phyloP scores from a whole-genome alignment of 169 alveolate species.

The Theileria parva region DNA sequence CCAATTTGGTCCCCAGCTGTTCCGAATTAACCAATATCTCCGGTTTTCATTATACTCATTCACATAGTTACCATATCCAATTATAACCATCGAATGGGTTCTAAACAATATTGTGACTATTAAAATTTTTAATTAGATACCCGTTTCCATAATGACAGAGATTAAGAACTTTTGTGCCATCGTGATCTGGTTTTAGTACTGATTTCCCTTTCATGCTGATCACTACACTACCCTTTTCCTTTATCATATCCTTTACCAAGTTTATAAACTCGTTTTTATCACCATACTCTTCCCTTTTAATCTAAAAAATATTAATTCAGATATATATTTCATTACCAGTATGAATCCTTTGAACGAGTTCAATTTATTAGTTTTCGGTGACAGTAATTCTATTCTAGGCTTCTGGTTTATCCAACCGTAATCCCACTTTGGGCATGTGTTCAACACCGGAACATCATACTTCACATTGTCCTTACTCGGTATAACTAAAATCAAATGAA shows the following conservation, averaged over 20 bases:
- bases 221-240: slow-evolving; percentile 54
- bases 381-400: slow-evolving; percentile 8
- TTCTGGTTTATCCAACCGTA: slow-evolving; percentile 13
- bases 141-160: slow-evolving; percentile 41
- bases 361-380: neutral
- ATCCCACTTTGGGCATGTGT: slow-evolving; percentile 19
- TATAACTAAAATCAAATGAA: slow-evolving; percentile 6
- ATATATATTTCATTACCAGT: neutral
- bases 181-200: slow-evolving; percentile 61
- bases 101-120: neutral
- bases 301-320: neutral
- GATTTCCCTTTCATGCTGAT: slow-evolving; percentile 46
- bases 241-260: slow-evolving; percentile 49
- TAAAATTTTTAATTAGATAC: slow-evolving; percentile 5
- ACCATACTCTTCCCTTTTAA: slow-evolving; percentile 2
- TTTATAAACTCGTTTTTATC: slow-evolving; percentile 32
- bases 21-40: slow-evolving; percentile 81
- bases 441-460: slow-evolving; percentile 5
- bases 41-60: slow-evolving; percentile 37
- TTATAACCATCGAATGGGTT: slow-evolving; percentile 57
- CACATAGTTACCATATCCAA: slow-evolving; percentile 62
- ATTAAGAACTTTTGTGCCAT: slow-evolving; percentile 53
- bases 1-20: slow-evolving; percentile 82
- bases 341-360: slow-evolving; percentile 23
- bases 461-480: slow-evolving; percentile 14